Percentiles rank a stretch among this genome's conserved stretches.
Conservation (phyloP, 805 yeast genomes). For the Candida yuanshanica region DNA sequence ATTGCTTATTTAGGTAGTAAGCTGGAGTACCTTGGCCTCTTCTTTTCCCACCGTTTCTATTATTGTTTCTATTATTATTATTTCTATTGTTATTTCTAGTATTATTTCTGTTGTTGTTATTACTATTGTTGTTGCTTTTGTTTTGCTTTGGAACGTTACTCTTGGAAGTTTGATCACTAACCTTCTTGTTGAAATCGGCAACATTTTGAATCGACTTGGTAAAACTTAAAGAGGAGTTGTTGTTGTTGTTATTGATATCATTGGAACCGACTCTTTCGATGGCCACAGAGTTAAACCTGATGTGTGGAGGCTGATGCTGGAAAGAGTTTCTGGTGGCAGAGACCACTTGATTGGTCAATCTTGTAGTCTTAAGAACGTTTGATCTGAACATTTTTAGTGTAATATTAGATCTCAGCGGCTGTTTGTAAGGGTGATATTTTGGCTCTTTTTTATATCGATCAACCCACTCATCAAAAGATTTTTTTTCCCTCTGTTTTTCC, state of each 20-base stretch:
- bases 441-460: neutral
- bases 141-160: slow-evolving; percentile 1
- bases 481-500: neutral
- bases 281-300: slow-evolving; percentile 32
- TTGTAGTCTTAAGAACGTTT: slow-evolving; percentile 27
- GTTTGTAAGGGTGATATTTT: too few species aligned
- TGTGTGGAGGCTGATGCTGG: slow-evolving; percentile 25
- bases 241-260: slow-evolving; percentile 19
- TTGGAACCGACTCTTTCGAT: slow-evolving; percentile 26
- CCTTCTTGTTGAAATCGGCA: slow-evolving; percentile 17
- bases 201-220: slow-evolving; percentile 27
- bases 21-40: slow-evolving; percentile 11
- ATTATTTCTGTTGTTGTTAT: slow-evolving; percentile 1
- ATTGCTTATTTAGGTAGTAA: slow-evolving; percentile 13
- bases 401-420: neutral
- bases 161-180: neutral
- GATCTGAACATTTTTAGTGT: slow-evolving; percentile 19
- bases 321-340: slow-evolving; percentile 32
- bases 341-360: slow-evolving; percentile 35
- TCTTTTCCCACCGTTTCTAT: slow-evolving; percentile 13
- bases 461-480: neutral
- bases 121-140: neutral
- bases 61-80: slow-evolving; percentile 6
- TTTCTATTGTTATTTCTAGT: neutral
- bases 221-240: slow-evolving; percentile 16